Evolutionary conservation across 768 basidiomycete genomes (phyloP).

Genomic region (Calocybe gangraenosa): DNA sequence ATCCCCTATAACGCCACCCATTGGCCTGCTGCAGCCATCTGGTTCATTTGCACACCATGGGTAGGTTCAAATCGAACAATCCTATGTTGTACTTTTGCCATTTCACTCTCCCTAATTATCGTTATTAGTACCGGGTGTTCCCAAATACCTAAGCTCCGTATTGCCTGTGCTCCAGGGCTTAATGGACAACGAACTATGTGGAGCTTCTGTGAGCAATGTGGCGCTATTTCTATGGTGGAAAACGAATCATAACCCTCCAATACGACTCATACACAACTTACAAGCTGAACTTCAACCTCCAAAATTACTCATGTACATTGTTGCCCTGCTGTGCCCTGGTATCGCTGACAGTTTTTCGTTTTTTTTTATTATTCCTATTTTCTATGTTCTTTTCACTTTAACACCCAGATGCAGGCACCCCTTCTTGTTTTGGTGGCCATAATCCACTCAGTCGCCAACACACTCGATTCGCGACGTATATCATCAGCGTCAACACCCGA

Average conservation of each 20-base stretch:
- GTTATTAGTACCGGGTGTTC: constrained; percentile 43
- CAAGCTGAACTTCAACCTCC: neutral
- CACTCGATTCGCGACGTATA: neutral
- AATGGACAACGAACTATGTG: constrained; percentile 80
- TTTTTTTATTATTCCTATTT: constrained; percentile 18
- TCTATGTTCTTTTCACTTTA: constrained; percentile 8
- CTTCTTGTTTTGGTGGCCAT: too few species aligned
- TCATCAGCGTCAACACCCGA: constrained; percentile 12
- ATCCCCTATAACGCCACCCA: constrained; percentile 35
- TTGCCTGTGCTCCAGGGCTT: constrained; percentile 68
- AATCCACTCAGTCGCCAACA: too few species aligned
- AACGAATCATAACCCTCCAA: constrained; percentile 41
- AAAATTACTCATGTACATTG: too few species aligned
- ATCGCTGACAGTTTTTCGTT: constrained; percentile 8
- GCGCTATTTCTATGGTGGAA: constrained; percentile 86
- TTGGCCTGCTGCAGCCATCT: constrained; percentile 69
- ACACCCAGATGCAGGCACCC: neutral
- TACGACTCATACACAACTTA: neutral
- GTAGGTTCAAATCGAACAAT: constrained; percentile 37
- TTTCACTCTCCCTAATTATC: neutral
- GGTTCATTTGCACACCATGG: constrained; percentile 64
- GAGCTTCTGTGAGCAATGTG: constrained; percentile 86
- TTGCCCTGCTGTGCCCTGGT: too few species aligned
- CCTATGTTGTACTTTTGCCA: neutral
- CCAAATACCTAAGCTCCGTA: constrained; percentile 79